A percentile compares a stretch with the other conserved stretches of the same genome.
Conservation (phyloP, 2,329 filamentous ascomycete genomes). For the Colletotrichum godetiae region DNA sequence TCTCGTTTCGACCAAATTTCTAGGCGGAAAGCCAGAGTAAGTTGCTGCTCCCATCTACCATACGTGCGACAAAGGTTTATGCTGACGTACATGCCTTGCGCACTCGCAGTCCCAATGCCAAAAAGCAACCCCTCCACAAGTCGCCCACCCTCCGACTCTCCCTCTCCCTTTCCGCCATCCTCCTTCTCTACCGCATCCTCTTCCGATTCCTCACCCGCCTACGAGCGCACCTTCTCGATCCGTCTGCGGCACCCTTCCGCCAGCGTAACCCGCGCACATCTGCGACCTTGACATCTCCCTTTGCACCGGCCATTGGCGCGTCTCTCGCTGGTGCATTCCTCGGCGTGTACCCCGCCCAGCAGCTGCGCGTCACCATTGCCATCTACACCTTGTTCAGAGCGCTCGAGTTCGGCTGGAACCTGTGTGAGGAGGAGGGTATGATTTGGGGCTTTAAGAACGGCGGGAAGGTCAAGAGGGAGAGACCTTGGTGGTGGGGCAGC, state of each 20-base stretch:
- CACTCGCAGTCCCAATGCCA: constrained; percentile 38
- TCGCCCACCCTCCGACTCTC: constrained; percentile 82
- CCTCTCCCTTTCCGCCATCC: constrained; percentile 83
- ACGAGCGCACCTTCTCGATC: constrained; percentile 80
- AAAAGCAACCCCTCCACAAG: constrained; percentile 68
- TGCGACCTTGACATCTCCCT: constrained; percentile 80
- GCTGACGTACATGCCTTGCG: constrained; percentile 3
- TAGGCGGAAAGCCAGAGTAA: constrained; percentile 60
- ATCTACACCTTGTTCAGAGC: constrained; percentile 86
- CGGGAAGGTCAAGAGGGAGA: constrained; percentile 66
- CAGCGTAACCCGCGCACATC: constrained; percentile 83
- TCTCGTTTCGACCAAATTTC: constrained; percentile 62
- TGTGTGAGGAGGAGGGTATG: constrained; percentile 78
- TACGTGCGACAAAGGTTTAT: background rate
- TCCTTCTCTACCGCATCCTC: constrained; percentile 88
- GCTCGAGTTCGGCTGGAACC: constrained; percentile 88
- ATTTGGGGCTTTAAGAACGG: constrained; percentile 70
- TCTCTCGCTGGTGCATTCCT: constrained; percentile 87
- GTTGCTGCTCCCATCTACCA: constrained; percentile 39
- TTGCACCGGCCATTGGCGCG: constrained; percentile 90
- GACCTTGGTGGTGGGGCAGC: constrained; percentile 86
- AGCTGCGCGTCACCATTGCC: constrained; percentile 80
- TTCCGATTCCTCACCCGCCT: constrained; percentile 90
- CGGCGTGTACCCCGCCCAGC: constrained; percentile 75
- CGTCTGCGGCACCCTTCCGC: constrained; percentile 85